Evolutionary conservation across 2,329 filamentous ascomycete species (phyloP), one percentile per base, ranked within the genome.

Genomic region (Aspergillus quadricinctus): DNA sequence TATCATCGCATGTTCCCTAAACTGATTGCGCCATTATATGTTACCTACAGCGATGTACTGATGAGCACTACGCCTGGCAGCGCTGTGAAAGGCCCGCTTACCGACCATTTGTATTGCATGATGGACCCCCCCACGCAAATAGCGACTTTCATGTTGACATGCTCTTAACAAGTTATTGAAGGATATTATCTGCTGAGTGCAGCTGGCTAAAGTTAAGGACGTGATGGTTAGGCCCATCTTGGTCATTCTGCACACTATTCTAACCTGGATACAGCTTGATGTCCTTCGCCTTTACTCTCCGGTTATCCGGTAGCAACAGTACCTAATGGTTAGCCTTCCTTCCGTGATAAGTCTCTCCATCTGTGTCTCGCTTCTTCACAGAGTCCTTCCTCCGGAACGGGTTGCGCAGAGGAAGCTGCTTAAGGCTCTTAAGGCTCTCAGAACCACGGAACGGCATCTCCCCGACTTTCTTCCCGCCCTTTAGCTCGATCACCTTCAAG

Each of bases 211-310:
- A n/a, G n/a, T n/a, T n/a, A n/a, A n/a, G n/a, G n/a, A 64, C 21
- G 56, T 64, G 8, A 65, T 67, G 64, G 64, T 65, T 53, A 48
- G 49, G 57, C n/a, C 17, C 5, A 2, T 3, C 5, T 4, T 0
- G 72, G 4, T 8, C n/a, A 8, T 19, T n/a, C 48, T 6, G 9
- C 27, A 37, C 29, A 14, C 40, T 19, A 19, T 35, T 11, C 57
- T 55, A 11, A 52, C n/a, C 23, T 5, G 10, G 1, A 60, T 76
- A 2, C 61, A 80, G 68, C 68, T 71, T 29, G 78, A 81, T 63
- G 76, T 73, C 1, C 56, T 80, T 5, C 75, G 76, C 5, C 66
- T 79, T 0, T 78, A 75, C 51, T 66, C 69, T n/a, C n/a, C n/a
- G n/a, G n/a, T n/a, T n/a, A n/a, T 0, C 72, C 73, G 0, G 67